phyloP scores from a whole-genome alignment of 345 rosid genomes.

The Cardamine resedifolia region DNA sequence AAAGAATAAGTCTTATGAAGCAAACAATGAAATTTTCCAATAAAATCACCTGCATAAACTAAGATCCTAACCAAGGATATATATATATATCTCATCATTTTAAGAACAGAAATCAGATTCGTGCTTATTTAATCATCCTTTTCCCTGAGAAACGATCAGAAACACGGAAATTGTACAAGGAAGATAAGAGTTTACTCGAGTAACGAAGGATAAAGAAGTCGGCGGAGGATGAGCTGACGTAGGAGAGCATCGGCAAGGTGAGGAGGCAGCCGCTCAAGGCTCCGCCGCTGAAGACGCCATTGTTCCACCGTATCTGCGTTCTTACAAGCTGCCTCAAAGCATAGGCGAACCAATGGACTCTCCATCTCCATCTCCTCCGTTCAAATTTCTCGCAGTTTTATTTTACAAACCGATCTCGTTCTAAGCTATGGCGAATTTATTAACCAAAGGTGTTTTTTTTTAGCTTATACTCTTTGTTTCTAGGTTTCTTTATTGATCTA shows the following conservation, averaged over 20 bases:
- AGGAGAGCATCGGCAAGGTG: conserved; percentile 77
- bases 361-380: conserved; percentile 37
- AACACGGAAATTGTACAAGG: neutral
- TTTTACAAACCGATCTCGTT: neutral
- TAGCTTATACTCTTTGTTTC: no score
- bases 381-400: neutral
- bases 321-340: conserved; percentile 70
- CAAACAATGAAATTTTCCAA: neutral
- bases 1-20: neutral
- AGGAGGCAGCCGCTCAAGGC: conserved; percentile 69
- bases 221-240: conserved; percentile 59
- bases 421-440: no score
- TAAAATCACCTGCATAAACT: neutral
- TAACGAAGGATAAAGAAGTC: conserved; percentile 84
- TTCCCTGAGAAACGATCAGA: neutral
- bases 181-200: conserved; percentile 57
- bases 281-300: conserved; percentile 81
- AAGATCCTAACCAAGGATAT: conserved; percentile 3
- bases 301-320: conserved; percentile 61
- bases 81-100: neutral
- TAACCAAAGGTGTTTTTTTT: no score
- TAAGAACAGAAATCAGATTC: conserved; percentile 9
- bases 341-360: conserved; percentile 54
- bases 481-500: no score
- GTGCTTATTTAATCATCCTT: neutral